phyloP scores from a whole-genome alignment of 306 rosid species.

The Inga leiocalycina region DNA sequence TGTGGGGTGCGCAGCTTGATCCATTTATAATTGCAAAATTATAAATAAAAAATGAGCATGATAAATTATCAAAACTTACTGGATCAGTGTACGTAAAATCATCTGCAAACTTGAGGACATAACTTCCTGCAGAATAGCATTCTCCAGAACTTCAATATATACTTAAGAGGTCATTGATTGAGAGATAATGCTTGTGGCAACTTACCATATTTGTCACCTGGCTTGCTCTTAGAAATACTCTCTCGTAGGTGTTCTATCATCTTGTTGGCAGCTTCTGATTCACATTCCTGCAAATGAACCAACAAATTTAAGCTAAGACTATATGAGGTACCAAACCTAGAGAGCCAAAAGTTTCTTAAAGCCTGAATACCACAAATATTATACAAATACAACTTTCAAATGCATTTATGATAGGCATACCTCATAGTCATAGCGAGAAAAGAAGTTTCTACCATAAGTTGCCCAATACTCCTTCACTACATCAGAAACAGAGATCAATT shows the following conservation, averaged over 20 bases:
- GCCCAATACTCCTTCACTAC: conserved; percentile 90
- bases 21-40: conserved; percentile 19
- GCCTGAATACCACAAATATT: conserved; percentile 1
- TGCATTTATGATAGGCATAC: conserved; percentile 40
- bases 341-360: conserved; percentile 8
- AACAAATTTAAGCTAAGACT: conserved; percentile 18
- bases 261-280: conserved; percentile 87
- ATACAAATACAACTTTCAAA: conserved; percentile 20
- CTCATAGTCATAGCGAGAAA: conserved; percentile 96
- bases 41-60: background rate
- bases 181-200: conserved; percentile 26
- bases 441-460: conserved; percentile 89
- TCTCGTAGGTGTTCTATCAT: conserved; percentile 82
- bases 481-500: conserved; percentile 82
- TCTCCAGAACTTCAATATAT: conserved; percentile 18
- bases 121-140: conserved; percentile 61
- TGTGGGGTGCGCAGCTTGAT: too few species aligned
- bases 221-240: conserved; percentile 59
- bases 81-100: conserved; percentile 90
- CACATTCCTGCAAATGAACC: conserved; percentile 73
- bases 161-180: conserved; percentile 14
- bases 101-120: conserved; percentile 84
- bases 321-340: conserved; percentile 6
- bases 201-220: conserved; percentile 87
- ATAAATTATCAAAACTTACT: conserved; percentile 52